These are phyloP conservation scores for Rickenella mellea DNA, from an alignment of 768 basidiomycete species.

Conservation along the genomic window DNA sequence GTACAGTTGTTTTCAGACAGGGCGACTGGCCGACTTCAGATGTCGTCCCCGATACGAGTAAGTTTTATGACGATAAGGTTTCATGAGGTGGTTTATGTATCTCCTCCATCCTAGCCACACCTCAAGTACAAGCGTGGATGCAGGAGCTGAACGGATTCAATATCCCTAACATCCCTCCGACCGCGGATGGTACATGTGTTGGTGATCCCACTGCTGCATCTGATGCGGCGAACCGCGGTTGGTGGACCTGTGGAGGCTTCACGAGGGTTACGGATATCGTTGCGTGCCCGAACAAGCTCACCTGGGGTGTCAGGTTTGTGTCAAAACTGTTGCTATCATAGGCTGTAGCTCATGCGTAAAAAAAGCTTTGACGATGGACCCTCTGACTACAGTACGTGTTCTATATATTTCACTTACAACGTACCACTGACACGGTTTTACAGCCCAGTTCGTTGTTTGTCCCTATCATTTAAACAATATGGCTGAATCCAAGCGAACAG, in stretches of 20 bases:
- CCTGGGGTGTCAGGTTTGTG: conserved; percentile 63
- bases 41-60: conserved; percentile 48
- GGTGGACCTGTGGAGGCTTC: conserved; percentile 86
- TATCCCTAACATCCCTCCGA: conserved; percentile 59
- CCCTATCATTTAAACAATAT: background rate
- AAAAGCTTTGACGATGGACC: conserved; percentile 82
- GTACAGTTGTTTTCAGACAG: conserved; percentile 33
- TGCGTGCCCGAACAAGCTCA: conserved; percentile 54
- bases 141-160: conserved; percentile 59
- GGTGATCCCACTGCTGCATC: conserved; percentile 47
- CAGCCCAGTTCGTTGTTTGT: conserved; percentile 38
- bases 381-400: conserved; percentile 60
- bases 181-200: conserved; percentile 59
- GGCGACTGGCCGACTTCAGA: conserved; percentile 59
- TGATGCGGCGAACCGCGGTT: conserved; percentile 56
- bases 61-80: conserved; percentile 13
- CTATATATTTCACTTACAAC: background rate
- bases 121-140: conserved; percentile 67
- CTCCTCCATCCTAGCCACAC: conserved; percentile 30
- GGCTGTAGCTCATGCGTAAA: background rate
- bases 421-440: too few relatives aligned
- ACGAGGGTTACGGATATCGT: conserved; percentile 53
- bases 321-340: background rate
- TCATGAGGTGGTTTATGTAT: conserved; percentile 1
- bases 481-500: conserved; percentile 19